Base-by-base conservation (phyloP, 1,139 yeast species). In the Debaryomycetaceae sp. region DNA sequence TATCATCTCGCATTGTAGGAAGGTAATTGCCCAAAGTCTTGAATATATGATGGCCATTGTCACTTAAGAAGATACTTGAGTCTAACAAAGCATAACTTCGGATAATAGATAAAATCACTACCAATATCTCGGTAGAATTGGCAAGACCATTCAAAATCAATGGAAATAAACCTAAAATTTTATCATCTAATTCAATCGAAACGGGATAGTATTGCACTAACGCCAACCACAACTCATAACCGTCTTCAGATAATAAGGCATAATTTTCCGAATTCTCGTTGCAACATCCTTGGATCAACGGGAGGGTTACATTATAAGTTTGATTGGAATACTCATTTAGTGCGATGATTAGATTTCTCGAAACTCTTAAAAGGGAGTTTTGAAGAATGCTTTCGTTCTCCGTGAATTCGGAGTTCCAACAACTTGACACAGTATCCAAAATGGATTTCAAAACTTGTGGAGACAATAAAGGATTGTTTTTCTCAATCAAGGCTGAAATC, bases 191-290 rank as follows among this genome's bases (percentile, higher is more conserved):
- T 30, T 51, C 55, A 1, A 51, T 47, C 15, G 51, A 49, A 18
- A 54, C 39, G 1, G 81, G 81, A 36, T 64, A 59, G 39, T 83
- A 81, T 44, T 81, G 86, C 38, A 91, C 60, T 4, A 88, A 56
- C 0, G 84, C 73, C 31, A 78, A 67, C 97, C 98, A 91, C 38
- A 92, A 66, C 39, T 87, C 95, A 53, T 80, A 80, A 0, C 95
- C 97, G 60, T 92, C 98, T 54, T 92, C 98, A 22, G 85, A 72
- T 8, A 92, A 60, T 38, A 87, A 68, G 2, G 82, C 68, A 48
- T 82, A 82, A 41, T 72, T 70, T 28, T 79, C 81, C 1, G 89
- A 77, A 5, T 64, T 53, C 6, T 81, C 81, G 3, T 60, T 43
- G 47, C 88, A 82, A 48, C 95, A 83, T 32, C 83, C 76, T 14